phyloP scores from a whole-genome alignment of 257 asterid species.

The Perilla frutescens region DNA sequence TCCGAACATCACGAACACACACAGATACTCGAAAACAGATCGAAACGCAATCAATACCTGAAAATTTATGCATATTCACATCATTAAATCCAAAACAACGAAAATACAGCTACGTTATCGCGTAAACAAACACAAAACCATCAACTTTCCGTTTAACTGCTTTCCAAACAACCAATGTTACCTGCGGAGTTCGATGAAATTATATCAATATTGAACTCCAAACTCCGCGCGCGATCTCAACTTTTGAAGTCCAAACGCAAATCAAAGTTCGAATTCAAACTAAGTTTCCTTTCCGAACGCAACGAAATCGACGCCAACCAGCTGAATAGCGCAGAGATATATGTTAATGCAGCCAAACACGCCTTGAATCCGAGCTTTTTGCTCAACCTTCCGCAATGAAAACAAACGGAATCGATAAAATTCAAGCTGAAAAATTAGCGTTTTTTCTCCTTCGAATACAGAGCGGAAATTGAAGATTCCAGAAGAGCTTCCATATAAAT shows the following conservation, averaged over 20 bases:
- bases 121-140: conserved; percentile 20
- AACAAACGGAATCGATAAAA: conserved; percentile 11
- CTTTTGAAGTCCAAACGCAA: conserved; percentile 26
- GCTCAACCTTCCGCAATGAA: conserved; percentile 25
- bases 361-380: conserved; percentile 27
- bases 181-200: conserved; percentile 43
- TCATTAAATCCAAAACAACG: conserved; percentile 18
- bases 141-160: neutral
- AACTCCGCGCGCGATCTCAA: conserved; percentile 46
- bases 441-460: neutral
- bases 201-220: conserved; percentile 33
- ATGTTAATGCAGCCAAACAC: conserved; percentile 25
- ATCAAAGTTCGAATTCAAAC: neutral
- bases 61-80: conserved; percentile 11
- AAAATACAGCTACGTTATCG: conserved; percentile 9
- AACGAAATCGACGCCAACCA: conserved; percentile 24
- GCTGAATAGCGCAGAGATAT: conserved; percentile 16
- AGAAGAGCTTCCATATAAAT: conserved; percentile 16
- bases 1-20: neutral
- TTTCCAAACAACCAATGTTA: conserved; percentile 21
- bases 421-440: conserved; percentile 3
- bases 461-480: conserved; percentile 31
- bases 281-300: conserved; percentile 2
- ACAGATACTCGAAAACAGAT: neutral
- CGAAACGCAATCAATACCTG: conserved; percentile 13